A percentile compares a stretch with the other conserved stretches of the same genome.
Evolutionary conservation across 306 rosid genomes (phyloP).

Genomic region (barrel medic (Medicago truncatula)): DNA sequence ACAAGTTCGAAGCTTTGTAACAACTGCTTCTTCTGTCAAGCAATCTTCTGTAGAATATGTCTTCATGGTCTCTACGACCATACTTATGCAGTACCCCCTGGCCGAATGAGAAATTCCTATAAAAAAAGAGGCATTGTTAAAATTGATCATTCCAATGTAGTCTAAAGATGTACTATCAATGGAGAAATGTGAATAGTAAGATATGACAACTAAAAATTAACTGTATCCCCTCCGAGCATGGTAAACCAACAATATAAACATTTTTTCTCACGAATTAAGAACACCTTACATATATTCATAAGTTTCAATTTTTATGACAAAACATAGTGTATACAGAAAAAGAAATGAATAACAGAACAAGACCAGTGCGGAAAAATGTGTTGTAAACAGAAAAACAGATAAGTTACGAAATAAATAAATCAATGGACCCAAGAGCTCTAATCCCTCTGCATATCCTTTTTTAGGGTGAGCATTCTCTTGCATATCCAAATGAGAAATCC

Average conservation of each 20-base stretch:
- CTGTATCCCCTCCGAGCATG: background rate
- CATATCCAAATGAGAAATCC: no score
- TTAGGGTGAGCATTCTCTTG: no score
- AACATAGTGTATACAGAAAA: background rate
- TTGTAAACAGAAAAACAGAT: background rate
- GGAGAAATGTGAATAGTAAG: constrained; percentile 7
- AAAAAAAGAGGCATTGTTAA: constrained; percentile 36
- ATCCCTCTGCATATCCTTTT: background rate
- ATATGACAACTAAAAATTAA: background rate
- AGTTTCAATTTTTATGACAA: background rate
- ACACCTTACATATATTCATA: background rate
- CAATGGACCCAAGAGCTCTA: background rate
- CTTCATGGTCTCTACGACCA: constrained; percentile 93
- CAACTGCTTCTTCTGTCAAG: constrained; percentile 93
- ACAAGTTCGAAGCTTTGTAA: constrained; percentile 92
- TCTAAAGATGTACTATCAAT: constrained; percentile 16
- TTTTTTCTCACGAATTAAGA: background rate
- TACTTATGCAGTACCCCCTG: constrained; percentile 85
- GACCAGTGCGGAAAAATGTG: background rate
- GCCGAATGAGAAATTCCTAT: constrained; percentile 92
- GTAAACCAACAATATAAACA: background rate
- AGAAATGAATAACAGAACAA: background rate
- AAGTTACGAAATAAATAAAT: background rate
- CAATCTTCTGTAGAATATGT: constrained; percentile 82
- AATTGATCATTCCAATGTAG: constrained; percentile 21